phyloP scores from a whole-genome alignment of 768 basidiomycete species.

The Naganishia vishniacii region DNA sequence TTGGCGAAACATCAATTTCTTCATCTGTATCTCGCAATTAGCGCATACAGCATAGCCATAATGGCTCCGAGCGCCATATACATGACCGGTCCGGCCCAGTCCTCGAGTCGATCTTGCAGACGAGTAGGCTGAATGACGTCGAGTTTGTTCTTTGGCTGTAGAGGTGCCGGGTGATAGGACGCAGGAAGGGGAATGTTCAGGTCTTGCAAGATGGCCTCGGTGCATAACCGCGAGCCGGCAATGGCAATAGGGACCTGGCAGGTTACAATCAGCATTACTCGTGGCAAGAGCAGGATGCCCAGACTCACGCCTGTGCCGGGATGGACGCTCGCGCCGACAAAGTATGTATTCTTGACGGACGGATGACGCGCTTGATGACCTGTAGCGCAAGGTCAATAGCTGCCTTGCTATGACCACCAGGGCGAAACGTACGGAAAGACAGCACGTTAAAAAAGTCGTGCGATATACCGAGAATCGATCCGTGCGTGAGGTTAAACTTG shows the following conservation, averaged over 20 bases:
- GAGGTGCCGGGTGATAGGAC: slow-evolving; percentile 22
- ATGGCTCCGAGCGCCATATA: slow-evolving; percentile 12
- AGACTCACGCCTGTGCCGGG: slow-evolving; percentile 49
- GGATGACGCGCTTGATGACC: slow-evolving; percentile 46
- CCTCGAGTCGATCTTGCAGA: slow-evolving; percentile 20
- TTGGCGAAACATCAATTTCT: too few species aligned
- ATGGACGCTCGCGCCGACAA: slow-evolving; percentile 52
- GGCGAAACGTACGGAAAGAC: slow-evolving; percentile 36
- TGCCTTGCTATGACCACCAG: too few species aligned
- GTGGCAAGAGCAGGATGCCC: neutral
- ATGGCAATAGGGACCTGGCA: slow-evolving; percentile 49
- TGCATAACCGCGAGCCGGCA: slow-evolving; percentile 49
- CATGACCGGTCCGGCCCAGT: slow-evolving; percentile 1
- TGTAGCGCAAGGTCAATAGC: neutral
- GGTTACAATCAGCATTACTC: neutral
- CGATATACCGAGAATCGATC: slow-evolving; percentile 50
- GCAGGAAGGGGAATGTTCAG: slow-evolving; percentile 34
- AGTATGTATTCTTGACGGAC: slow-evolving; percentile 48
- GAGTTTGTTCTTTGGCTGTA: slow-evolving; percentile 3
- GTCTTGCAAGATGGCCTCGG: slow-evolving; percentile 47
- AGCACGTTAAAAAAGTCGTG: slow-evolving; percentile 51
- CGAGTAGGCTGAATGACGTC: slow-evolving; percentile 17
- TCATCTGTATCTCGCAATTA: too few species aligned
- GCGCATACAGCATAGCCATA: neutral
- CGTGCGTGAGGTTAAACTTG: slow-evolving; percentile 52